These are phyloP conservation scores for Yamadazyma tumulicola DNA, from an alignment of 805 yeast genomes.

Conservation along the genomic window DNA sequence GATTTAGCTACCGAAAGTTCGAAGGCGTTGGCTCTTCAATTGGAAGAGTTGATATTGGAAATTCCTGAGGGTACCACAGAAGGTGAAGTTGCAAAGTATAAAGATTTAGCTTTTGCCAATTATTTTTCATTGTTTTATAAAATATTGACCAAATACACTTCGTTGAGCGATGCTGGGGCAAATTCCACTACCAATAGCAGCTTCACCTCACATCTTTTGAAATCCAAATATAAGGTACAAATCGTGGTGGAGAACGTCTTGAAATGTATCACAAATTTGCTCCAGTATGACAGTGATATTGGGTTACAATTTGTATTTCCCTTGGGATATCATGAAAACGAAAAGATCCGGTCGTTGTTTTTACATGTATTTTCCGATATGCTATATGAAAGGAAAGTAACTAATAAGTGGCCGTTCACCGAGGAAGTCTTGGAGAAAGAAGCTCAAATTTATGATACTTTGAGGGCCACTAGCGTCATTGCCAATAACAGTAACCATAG, in stretches of 20 bases:
- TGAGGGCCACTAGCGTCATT: conserved; percentile 51
- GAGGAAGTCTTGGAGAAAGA: conserved; percentile 23
- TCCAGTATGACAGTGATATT: conserved; percentile 70
- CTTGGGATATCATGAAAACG: conserved; percentile 69
- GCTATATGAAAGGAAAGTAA: conserved; percentile 35
- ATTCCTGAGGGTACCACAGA: conserved; percentile 54
- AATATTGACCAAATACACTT: conserved; percentile 45
- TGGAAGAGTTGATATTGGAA: conserved; percentile 57
- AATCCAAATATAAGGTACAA: conserved; percentile 51
- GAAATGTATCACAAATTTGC: conserved; percentile 60
- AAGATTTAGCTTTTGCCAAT: conserved; percentile 62
- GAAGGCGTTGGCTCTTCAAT: conserved; percentile 50
- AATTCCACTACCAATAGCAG: conserved; percentile 2
- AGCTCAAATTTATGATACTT: conserved; percentile 40
- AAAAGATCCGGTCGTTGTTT: conserved; percentile 65
- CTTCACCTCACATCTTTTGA: conserved; percentile 9
- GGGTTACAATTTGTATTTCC: conserved; percentile 76
- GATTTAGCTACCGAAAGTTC: conserved; percentile 68
- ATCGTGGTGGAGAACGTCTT: conserved; percentile 62
- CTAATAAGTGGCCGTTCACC: conserved; percentile 20
- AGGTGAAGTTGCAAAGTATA: conserved; percentile 50
- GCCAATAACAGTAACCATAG: conserved; percentile 72
- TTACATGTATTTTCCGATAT: conserved; percentile 75
- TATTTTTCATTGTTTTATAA: conserved; percentile 62
- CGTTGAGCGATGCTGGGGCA: conserved; percentile 14